Evolutionary conservation across 352 stramenopile genomes (phyloP), one percentile per base, ranked within the genome.

Genomic region (Pythium rhizo-oryzae): DNA sequence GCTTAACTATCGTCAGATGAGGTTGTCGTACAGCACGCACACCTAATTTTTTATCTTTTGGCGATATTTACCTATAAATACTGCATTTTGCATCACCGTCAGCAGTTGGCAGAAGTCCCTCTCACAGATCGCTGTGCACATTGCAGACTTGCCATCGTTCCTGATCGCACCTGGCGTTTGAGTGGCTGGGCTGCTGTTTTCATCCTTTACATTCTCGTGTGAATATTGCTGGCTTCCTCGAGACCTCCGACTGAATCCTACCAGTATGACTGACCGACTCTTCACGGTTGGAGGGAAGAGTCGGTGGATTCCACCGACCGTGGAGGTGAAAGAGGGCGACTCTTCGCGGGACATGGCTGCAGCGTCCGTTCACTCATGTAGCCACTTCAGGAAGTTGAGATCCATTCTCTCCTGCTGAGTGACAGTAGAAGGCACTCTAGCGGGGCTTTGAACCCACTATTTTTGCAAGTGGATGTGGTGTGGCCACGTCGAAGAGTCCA

Each of bases 1-100:
- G 74, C 74, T 85, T 84, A 81, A 84, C 81, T 82, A 84, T 84
- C 73, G 75, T 80, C 80, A 77, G 74, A 73, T 67, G 79, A 87
- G 75, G 75, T 78, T 78, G 81, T 82, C 72, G 73, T 77, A 76
- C 68, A 66, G 79, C 74, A 75, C 73, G 85, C 71, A 85, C 69
- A 83, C 80, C 67, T 65, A 80, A 81, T 80, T 79, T 76, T 66
- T 76, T 77, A 78, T 80, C 67, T 67, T 77, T 90, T 82, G 76
- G 77, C 78, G 77, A 78, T 81, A 80, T 75, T 81, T 82, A 79
- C 72, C 62, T 72, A 76, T 72, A 70, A 71, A 82, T 72, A 76
- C 62, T 73, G 49, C 69, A 69, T 67, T 65, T 41, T 44, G 52
- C 46, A 35, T 57, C 33, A 30, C 25, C 28, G n/a, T 25, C 25